Base-by-base conservation (phyloP, 1,284 basidiomycete species). In the Marasmius oreades region DNA sequence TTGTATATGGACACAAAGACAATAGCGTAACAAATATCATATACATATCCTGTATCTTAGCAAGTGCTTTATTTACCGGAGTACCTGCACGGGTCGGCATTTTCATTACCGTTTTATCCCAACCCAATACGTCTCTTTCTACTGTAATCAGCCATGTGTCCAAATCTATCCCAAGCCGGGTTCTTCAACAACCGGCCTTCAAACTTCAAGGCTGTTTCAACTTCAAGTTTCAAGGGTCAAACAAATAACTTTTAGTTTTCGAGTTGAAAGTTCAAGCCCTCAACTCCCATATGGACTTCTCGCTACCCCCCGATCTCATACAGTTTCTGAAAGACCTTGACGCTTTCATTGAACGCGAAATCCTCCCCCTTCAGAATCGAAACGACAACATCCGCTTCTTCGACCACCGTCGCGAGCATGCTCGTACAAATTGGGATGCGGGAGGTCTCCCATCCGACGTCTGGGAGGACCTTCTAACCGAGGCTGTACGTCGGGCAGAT, bases 321-420 rank as follows among this genome's bases (percentile, higher is more conserved):
- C 24, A 52, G 18, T 52, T 52, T 24, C 44, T 56, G 10, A 26
- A 39, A n/a, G 26, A 46, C 12, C 55, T 56, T 31, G 55, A 56
- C 51, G 26, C 43, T n/a, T 56, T 56, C 34, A 56, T 56, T 14
- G 50, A 39, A 24, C 50, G 43, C 8, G 51, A 56, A 34, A 56
- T 56, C 23, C 24, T 33, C 5, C 55, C 55, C 8, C 47, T 56
- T 16, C 55, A 56, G 28, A 18, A 52, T 22, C 14, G 20, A 36
- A 45, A 56, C 43, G 55, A 56, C 50, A 56, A 56, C 43, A 53
- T 52, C 16, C 55, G 55, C 16, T 56, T 56, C 34, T 56, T 56
- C 31, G 55, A 56, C 51, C 55, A 56, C n/a, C 55, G 55, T 24
- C 55, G 55, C 7, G 55, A 56, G 37, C 46, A 53, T 20, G 26